A percentile compares a stretch with the other conserved stretches of the same genome.
Conservation (phyloP, 2,329 filamentous ascomycete species). For the Calonectria leucothoes region DNA sequence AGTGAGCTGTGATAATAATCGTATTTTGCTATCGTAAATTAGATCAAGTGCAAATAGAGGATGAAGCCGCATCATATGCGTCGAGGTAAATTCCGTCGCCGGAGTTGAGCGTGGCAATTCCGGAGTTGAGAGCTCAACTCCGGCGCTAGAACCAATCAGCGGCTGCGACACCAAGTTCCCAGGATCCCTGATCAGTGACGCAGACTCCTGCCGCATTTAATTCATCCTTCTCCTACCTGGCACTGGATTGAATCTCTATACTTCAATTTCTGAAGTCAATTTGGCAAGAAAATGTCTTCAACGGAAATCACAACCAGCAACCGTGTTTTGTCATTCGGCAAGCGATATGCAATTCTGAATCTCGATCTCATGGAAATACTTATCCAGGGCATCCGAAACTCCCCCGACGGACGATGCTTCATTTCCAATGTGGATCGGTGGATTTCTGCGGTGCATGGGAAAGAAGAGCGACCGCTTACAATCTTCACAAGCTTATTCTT, state of each 20-base stretch:
- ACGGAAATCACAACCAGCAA: not conserved
- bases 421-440: not conserved
- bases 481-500: not conserved
- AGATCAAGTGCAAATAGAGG: not conserved
- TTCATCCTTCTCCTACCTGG: not conserved
- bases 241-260: not conserved
- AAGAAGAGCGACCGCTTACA: not conserved
- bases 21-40: not conserved
- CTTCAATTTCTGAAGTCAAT: too few species aligned
- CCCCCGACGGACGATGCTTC: conserved; percentile 30
- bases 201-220: not conserved
- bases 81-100: not conserved
- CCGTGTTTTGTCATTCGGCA: conserved; percentile 6
- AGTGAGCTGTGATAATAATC: not conserved
- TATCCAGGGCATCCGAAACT: conserved; percentile 46
- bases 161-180: not conserved
- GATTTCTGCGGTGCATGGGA: not conserved
- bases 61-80: not conserved
- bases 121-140: conserved; percentile 6
- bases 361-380: conserved; percentile 54
- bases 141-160: not conserved
- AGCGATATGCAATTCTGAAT: conserved; percentile 37
- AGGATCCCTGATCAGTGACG: not conserved
- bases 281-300: not conserved
- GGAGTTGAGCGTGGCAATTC: not conserved